These are phyloP conservation scores for Helotiales sp. DNA, from an alignment of 2,329 filamentous ascomycete species.

Conservation along the genomic window DNA sequence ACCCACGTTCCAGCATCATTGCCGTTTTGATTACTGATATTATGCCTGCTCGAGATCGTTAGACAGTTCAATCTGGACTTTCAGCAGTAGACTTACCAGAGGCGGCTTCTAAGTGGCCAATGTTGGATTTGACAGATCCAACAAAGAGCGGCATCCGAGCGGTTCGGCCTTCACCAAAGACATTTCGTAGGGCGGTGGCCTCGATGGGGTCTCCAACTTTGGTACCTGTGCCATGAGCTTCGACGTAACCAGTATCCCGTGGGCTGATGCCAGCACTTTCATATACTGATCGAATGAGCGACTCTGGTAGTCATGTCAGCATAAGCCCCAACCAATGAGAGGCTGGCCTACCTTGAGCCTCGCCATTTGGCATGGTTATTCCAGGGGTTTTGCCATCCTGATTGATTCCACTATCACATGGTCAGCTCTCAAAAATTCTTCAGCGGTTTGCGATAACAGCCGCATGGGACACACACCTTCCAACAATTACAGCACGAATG, in stretches of 20 bases:
- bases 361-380: slow-evolving; percentile 51
- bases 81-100: slow-evolving; percentile 27
- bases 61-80: not conserved
- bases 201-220: slow-evolving; percentile 40
- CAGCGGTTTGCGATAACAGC: not conserved
- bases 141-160: slow-evolving; percentile 36
- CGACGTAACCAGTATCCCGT: slow-evolving; percentile 33
- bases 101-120: slow-evolving; percentile 45
- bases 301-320: slow-evolving; percentile 29
- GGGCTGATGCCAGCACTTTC: slow-evolving; percentile 27
- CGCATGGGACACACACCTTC: not conserved
- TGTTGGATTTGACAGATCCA: slow-evolving; percentile 42
- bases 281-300: slow-evolving; percentile 36
- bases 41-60: slow-evolving; percentile 26
- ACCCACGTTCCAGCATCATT: slow-evolving; percentile 40
- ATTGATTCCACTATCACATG: slow-evolving; percentile 45
- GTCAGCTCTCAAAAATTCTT: not conserved
- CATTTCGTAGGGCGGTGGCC: slow-evolving; percentile 35
- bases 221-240: slow-evolving; percentile 40
- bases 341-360: slow-evolving; percentile 46
- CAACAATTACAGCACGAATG: slow-evolving; percentile 51
- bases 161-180: slow-evolving; percentile 36
- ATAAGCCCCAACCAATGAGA: not conserved
- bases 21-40: slow-evolving; percentile 40
- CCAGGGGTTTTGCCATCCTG: slow-evolving; percentile 53